These are phyloP conservation scores for Friedmanniomyces simplex DNA, from an alignment of 495 filamentous ascomycete species.

Conservation along the genomic window DNA sequence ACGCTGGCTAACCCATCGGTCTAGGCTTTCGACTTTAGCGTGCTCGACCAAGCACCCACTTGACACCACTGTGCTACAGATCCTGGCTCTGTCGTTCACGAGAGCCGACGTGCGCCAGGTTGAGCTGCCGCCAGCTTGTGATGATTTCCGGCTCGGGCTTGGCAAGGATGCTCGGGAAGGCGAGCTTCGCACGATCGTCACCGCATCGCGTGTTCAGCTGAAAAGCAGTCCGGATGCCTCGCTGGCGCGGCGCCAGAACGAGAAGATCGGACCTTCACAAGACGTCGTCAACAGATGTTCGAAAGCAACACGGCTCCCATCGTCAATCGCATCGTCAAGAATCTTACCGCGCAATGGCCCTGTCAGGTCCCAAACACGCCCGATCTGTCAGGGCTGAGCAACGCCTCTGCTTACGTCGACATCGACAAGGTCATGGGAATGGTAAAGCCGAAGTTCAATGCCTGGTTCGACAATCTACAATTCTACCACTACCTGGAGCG, in stretches of 20 bases:
- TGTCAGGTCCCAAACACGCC: slow-evolving; percentile 4
- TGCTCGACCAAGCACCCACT: background rate
- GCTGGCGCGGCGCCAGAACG: background rate
- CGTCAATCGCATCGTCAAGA: background rate
- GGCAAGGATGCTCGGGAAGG: background rate
- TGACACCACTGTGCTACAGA: slow-evolving; percentile 15
- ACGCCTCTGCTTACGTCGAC: background rate
- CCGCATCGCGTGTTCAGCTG: background rate
- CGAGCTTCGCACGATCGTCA: background rate
- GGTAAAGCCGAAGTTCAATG: slow-evolving; percentile 23
- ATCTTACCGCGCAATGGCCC: slow-evolving; percentile 15
- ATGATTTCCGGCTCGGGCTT: background rate
- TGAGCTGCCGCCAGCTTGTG: background rate
- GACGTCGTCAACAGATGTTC: background rate
- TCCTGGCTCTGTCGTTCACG: slow-evolving; percentile 11
- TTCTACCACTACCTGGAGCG: slow-evolving; percentile 23
- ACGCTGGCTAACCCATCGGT: too few relatives aligned
- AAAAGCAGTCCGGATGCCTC: background rate
- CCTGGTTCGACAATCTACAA: slow-evolving; percentile 30
- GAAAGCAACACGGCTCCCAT: background rate
- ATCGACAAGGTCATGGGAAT: background rate
- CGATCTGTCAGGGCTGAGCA: background rate
- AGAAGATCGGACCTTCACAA: background rate
- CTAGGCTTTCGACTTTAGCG: slow-evolving; percentile 21
- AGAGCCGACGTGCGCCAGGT: background rate